A percentile compares a stretch with the other conserved stretches of the same genome.
phyloP scores from a whole-genome alignment of 2,329 filamentous ascomycete species.

The Triangularia verruculosa region DNA sequence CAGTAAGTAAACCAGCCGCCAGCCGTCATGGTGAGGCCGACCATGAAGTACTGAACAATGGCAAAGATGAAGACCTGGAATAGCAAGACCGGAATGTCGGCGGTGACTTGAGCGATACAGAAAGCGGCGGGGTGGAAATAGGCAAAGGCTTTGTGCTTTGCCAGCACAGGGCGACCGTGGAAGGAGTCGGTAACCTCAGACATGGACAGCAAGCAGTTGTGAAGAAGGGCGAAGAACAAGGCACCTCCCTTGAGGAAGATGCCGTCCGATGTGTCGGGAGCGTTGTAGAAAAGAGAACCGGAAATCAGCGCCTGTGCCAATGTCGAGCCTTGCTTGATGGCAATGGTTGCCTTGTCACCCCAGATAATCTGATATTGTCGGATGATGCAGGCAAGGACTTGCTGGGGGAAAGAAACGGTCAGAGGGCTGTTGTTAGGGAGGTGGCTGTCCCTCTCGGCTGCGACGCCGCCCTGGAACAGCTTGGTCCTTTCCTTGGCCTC shows the following conservation, averaged over 20 bases:
- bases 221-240: conserved; percentile 51
- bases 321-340: conserved; percentile 77
- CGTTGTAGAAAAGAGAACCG: conserved; percentile 73
- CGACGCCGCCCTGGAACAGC: conserved; percentile 52
- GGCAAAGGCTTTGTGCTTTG: conserved; percentile 58
- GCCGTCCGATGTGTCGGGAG: conserved; percentile 56
- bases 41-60: conserved; percentile 63
- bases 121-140: conserved; percentile 56
- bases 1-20: conserved; percentile 61
- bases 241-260: conserved; percentile 57
- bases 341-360: conserved; percentile 70
- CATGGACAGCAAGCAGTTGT: conserved; percentile 64
- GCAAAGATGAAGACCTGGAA: conserved; percentile 59
- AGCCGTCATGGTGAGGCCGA: conserved; percentile 50
- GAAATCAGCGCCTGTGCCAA: conserved; percentile 71
- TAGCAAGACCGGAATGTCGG: conserved; percentile 54
- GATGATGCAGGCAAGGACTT: conserved; percentile 65
- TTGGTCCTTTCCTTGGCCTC: conserved; percentile 48
- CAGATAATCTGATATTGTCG: conserved; percentile 77
- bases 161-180: conserved; percentile 54
- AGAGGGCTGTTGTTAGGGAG: conserved; percentile 53
- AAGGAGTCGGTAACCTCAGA: conserved; percentile 66
- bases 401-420: conserved; percentile 60
- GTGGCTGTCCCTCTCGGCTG: conserved; percentile 52
- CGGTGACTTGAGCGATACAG: conserved; percentile 55